A percentile compares a stretch with the other conserved stretches of the same genome.
These are phyloP conservation scores for Cryphonectria radicalis DNA, from an alignment of 2,329 filamentous ascomycete species.

Conservation along the genomic window DNA sequence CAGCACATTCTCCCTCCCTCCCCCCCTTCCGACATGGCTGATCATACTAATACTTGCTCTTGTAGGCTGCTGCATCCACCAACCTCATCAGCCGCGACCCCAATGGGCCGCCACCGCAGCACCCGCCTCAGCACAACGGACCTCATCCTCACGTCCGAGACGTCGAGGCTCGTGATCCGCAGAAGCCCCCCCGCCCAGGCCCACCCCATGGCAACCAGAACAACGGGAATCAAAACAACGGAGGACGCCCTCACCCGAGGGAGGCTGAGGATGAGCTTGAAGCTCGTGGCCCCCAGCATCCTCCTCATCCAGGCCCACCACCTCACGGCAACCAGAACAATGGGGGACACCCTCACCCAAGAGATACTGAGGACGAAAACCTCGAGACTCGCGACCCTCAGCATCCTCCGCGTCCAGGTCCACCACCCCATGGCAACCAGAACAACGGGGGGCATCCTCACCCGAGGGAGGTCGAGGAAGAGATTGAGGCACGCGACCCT, in stretches of 20 bases:
- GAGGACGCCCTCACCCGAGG: neutral
- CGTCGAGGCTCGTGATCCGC: neutral
- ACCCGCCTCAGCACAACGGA: neutral
- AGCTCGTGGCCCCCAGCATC: neutral
- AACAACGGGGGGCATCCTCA: neutral
- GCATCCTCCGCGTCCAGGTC: neutral
- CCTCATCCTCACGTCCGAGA: constrained; percentile 1
- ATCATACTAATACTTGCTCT: neutral
- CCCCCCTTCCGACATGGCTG: neutral
- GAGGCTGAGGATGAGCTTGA: neutral
- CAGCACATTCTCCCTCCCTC: neutral
- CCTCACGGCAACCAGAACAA: neutral
- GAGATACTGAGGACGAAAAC: neutral
- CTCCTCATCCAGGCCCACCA: neutral
- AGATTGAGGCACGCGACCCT: neutral
- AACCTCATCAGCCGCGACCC: constrained; percentile 3
- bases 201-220: neutral
- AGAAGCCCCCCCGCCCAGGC: neutral
- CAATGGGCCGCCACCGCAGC: neutral
- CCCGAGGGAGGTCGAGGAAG: neutral
- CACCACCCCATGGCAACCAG: neutral
- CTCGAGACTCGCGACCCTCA: neutral
- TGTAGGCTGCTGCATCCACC: constrained; percentile 4
- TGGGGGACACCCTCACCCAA: neutral
- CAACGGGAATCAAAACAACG: neutral